These are phyloP conservation scores for Cruciata laevipes DNA, from an alignment of 257 asterid species.

Conservation along the genomic window DNA sequence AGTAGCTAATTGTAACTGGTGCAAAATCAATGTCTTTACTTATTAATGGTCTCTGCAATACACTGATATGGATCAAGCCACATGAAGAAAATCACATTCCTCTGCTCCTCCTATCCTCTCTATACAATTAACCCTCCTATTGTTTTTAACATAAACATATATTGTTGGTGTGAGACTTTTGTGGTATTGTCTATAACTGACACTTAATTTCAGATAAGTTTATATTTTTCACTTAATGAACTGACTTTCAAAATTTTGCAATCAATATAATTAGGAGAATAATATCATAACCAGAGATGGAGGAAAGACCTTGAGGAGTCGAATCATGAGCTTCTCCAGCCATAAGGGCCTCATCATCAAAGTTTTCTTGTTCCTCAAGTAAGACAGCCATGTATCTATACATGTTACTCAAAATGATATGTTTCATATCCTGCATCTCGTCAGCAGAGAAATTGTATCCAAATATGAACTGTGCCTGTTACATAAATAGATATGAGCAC, in stretches of 20 bases:
- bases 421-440: constrained; percentile 51
- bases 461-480: constrained; percentile 53
- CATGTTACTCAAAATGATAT: constrained; percentile 41
- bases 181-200: not conserved
- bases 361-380: constrained; percentile 57
- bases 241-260: not conserved
- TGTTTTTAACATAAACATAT: not conserved
- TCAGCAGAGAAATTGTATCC: constrained; percentile 41
- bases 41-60: not conserved
- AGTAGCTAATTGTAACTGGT: not conserved
- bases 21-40: not conserved
- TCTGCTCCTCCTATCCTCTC: not conserved
- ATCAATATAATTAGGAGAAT: not conserved
- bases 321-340: constrained; percentile 15
- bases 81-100: not conserved
- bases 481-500: constrained; percentile 4
- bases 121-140: not conserved
- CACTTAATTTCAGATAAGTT: not conserved
- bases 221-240: not conserved
- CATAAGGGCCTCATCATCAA: constrained; percentile 45
- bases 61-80: not conserved
- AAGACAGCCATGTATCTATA: constrained; percentile 46
- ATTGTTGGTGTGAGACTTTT: not conserved
- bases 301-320: constrained; percentile 32
- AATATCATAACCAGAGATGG: constrained; percentile 2